Evolutionary conservation across 345 rosid genomes (phyloP).

Genomic region (Zanthoxylum bungeanum): DNA sequence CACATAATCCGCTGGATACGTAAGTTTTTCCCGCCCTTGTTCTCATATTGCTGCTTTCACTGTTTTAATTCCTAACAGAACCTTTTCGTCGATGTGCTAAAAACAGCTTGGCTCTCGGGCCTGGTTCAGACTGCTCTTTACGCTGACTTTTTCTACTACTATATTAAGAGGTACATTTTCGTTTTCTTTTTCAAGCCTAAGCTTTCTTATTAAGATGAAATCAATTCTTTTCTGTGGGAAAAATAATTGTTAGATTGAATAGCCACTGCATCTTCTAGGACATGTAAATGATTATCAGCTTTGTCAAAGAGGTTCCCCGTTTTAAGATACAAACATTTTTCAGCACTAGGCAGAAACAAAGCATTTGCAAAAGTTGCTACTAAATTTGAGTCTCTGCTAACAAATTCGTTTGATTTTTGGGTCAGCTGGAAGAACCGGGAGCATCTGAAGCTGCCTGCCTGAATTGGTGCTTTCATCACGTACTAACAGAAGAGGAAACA

Average conservation of each 20-base stretch:
- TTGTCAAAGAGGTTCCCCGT: not conserved
- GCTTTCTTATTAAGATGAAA: not conserved
- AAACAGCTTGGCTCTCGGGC: slow-evolving; percentile 49
- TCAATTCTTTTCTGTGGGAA: not conserved
- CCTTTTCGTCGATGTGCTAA: not conserved
- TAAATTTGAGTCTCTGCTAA: not conserved
- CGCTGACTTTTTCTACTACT: slow-evolving; percentile 50
- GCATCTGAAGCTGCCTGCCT: slow-evolving; percentile 40
- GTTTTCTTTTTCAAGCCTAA: not conserved
- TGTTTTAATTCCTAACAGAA: not conserved
- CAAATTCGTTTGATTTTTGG: not conserved
- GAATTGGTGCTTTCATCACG: not conserved
- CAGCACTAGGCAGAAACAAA: too few relatives aligned
- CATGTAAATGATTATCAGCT: not conserved
- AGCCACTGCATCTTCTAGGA: not conserved
- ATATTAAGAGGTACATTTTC: slow-evolving; percentile 35
- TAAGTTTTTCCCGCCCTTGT: slow-evolving; percentile 23
- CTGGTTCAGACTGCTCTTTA: slow-evolving; percentile 46
- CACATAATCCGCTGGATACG: slow-evolving; percentile 36
- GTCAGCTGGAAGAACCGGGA: slow-evolving; percentile 42
- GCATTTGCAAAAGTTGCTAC: not conserved
- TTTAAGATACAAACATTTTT: not conserved
- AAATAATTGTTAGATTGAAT: not conserved
- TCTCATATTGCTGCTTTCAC: not conserved
- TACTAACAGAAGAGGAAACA: not conserved